A percentile compares a stretch with the other conserved stretches of the same genome.
phyloP scores from a whole-genome alignment of 495 filamentous ascomycete species.

The Penicillium malachiteum region DNA sequence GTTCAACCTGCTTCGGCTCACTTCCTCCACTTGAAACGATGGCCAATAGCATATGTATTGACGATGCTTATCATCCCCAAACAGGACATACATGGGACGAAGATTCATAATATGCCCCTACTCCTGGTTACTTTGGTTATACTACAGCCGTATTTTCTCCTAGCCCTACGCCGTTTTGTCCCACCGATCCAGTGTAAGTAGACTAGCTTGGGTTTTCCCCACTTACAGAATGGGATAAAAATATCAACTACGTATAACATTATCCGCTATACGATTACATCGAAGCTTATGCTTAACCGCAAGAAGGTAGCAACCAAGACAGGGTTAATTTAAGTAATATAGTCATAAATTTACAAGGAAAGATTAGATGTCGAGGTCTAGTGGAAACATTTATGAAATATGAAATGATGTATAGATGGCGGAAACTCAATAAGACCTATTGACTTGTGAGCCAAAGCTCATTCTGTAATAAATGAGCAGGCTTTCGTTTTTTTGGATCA shows the following conservation, averaged over 20 bases:
- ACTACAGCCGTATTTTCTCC: not conserved
- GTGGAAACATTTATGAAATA: too few relatives aligned
- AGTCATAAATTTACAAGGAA: too few relatives aligned
- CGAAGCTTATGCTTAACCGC: constrained; percentile 14
- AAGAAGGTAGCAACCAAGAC: constrained; percentile 13
- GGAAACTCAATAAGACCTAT: too few relatives aligned
- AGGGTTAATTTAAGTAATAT: constrained; percentile 8
- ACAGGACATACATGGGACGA: constrained; percentile 1
- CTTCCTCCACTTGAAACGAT: not conserved
- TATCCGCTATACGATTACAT: constrained; percentile 12
- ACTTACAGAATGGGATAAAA: constrained; percentile 1
- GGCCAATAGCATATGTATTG: not conserved
- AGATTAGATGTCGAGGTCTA: too few relatives aligned
- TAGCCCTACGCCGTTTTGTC: constrained; percentile 3
- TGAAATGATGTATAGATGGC: too few relatives aligned
- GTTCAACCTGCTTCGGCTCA: constrained; percentile 4
- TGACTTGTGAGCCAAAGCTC: too few relatives aligned
- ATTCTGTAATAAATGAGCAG: too few relatives aligned
- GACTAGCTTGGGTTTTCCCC: constrained; percentile 5
- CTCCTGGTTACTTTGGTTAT: constrained; percentile 1
- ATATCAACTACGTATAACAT: constrained; percentile 3
- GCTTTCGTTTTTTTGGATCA: too few relatives aligned
- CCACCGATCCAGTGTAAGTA: not conserved
- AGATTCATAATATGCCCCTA: constrained; percentile 6
- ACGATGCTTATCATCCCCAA: constrained; percentile 1